Percentiles rank a stretch among this genome's conserved stretches.
Conservation (phyloP, 1,284 basidiomycete species). For the Cutaneotrichosporon sp. region DNA sequence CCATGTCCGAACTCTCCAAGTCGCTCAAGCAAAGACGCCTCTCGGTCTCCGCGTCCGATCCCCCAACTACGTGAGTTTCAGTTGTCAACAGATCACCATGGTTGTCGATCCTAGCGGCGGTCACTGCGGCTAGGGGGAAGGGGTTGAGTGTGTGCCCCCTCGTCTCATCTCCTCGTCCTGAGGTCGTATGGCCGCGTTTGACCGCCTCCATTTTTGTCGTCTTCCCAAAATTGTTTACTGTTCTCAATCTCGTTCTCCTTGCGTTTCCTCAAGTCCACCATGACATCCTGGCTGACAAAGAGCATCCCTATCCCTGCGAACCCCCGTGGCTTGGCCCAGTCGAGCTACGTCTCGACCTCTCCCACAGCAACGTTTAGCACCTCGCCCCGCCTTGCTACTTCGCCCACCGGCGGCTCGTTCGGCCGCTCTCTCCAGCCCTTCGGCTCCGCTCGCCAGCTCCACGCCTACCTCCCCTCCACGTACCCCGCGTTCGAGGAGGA, state of each 20-base stretch:
- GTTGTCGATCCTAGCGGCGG: too few relatives aligned
- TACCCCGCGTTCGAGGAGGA: conserved; percentile 34
- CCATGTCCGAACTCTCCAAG: conserved; percentile 10
- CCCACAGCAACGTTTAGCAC: conserved; percentile 21
- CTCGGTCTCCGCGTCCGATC: conserved; percentile 42
- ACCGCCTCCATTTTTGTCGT: too few relatives aligned
- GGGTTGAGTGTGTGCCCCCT: too few relatives aligned
- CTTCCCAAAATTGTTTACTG: too few relatives aligned
- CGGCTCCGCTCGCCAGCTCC: conserved; percentile 37
- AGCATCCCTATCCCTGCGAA: conserved; percentile 49
- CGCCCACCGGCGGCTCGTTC: conserved; percentile 20
- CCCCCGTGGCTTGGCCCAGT: conserved; percentile 38
- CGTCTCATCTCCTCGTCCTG: too few relatives aligned
- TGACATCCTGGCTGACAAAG: neutral
- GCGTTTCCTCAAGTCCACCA: too few relatives aligned
- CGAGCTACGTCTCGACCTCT: conserved; percentile 28
- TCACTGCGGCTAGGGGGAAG: too few relatives aligned
- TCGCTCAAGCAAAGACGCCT: conserved; percentile 24
- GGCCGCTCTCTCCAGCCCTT: conserved; percentile 2
- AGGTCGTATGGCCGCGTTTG: too few relatives aligned
- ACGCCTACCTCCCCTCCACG: conserved; percentile 44
- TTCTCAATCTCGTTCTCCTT: too few relatives aligned
- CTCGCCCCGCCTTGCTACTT: conserved; percentile 21
- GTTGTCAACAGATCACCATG: too few relatives aligned
- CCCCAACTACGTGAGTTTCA: conserved; percentile 39